Base-by-base conservation (phyloP, 768 basidiomycete genomes). In the Trametopsis cervina region DNA sequence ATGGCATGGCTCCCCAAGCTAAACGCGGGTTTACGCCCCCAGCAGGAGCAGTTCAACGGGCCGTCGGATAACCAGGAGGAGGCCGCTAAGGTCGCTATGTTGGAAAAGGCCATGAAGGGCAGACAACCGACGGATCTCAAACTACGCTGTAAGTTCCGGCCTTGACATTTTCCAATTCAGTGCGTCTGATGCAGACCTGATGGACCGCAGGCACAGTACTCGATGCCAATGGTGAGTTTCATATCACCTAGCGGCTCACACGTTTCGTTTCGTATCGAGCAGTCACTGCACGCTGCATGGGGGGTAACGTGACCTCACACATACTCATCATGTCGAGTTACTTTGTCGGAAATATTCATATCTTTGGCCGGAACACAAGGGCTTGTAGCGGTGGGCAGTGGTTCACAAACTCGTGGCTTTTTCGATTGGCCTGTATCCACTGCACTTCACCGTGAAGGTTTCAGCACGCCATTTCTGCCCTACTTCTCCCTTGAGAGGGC, bases 61-160 rank as follows among this genome's bases (percentile, higher is more conserved):
- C 54, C 58, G 10, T 46, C 60, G 25, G 63, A 67, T 39, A 53
- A 52, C 33, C 77, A 84, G 58, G 86, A 91, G 64, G 85, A 89
- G 58, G 72, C 72, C 26, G 76, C 83, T 1, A 81, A 83, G 58
- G 76, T 76, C 23, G 81, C 83, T 43, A 83, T 92, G 51, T 68
- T 91, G 42, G 89, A 90, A 59, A 89, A 85, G 55, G 83, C 87
- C 50, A 83, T 90, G 77, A 89, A 89, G 63, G 85, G 86, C 47
- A 78, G 89, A 44, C 85, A 91, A 58, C 88, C 90, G 20, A 80
- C 89, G 26, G 92, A 95, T 58, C 80, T 94, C 52, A 88, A 89
- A 80, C 71, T 96, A 51, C 81, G 91, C 57, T 95, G 93, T 93
- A 62, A 71, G 89, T 77, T 44, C 53, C 46, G 46, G 33, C 27